Conservation (phyloP, 2,329 filamentous ascomycete genomes). For the Sclerotinia subarctica region DNA sequence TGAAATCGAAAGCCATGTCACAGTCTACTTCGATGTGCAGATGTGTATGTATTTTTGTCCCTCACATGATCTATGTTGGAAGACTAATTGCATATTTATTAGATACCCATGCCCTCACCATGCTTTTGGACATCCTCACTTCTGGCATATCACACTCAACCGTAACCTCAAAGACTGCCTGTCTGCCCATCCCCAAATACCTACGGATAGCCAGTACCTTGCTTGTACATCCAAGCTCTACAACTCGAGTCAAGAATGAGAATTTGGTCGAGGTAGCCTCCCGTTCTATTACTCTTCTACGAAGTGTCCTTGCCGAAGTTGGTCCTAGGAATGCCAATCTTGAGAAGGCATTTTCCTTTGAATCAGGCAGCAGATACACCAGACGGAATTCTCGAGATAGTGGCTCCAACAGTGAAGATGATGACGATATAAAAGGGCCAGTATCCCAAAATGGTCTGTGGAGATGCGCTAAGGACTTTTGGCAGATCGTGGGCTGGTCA, state of each 20-base stretch:
- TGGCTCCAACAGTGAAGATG: conserved; percentile 45
- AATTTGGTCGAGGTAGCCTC: conserved; percentile 56
- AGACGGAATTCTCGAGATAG: conserved; percentile 39
- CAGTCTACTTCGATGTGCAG: conserved; percentile 17
- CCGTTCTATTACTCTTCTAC: conserved; percentile 67
- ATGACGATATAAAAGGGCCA: conserved; percentile 49
- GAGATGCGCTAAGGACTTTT: conserved; percentile 79
- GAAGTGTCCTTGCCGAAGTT: conserved; percentile 59
- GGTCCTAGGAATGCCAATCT: conserved; percentile 71
- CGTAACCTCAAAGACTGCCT: conserved; percentile 46
- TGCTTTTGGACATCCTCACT: conserved; percentile 62
- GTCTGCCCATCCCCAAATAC: conserved; percentile 67
- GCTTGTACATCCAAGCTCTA: conserved; percentile 76
- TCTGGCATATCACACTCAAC: conserved; percentile 45
- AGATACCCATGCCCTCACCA: conserved; percentile 58
- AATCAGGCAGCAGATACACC: conserved; percentile 31
- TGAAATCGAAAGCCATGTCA: conserved; percentile 16
- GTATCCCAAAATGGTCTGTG: conserved; percentile 69
- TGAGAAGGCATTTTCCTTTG: conserved; percentile 69
- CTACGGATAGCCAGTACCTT: conserved; percentile 77
- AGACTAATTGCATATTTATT: conserved; percentile 14
- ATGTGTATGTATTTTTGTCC: conserved; percentile 17
- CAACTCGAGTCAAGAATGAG: conserved; percentile 66
- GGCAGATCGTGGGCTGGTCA: conserved; percentile 85
- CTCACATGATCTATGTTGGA: background rate